These are phyloP conservation scores for Chaetomidium leptoderma DNA, from an alignment of 495 filamentous ascomycete species.

Conservation along the genomic window DNA sequence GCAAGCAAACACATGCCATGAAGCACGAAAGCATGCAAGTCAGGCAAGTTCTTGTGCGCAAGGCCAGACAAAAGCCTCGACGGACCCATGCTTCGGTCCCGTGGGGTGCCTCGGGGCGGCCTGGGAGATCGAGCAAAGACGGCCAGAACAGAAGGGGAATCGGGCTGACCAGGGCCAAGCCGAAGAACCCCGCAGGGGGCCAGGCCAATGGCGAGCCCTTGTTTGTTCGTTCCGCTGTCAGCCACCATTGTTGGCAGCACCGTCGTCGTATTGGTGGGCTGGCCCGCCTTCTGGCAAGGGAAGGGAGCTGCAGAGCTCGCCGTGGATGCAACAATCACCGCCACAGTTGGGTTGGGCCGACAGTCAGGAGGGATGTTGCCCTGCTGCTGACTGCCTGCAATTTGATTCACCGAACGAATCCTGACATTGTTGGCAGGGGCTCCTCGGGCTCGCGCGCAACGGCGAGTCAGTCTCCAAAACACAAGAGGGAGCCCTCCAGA, in stretches of 20 bases:
- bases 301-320: background rate
- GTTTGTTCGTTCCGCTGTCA: background rate
- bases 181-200: constrained; percentile 3
- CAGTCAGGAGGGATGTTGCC: no score
- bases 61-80: constrained; percentile 9
- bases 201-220: background rate
- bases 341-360: constrained; percentile 1
- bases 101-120: background rate
- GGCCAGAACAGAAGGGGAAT: background rate
- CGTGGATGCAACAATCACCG: background rate
- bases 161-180: constrained; percentile 8
- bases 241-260: background rate
- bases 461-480: no score
- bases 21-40: constrained; percentile 4
- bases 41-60: background rate
- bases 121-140: background rate
- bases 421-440: no score
- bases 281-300: background rate
- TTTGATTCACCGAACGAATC: no score
- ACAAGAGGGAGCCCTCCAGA: no score
- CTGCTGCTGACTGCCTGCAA: no score
- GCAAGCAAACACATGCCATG: constrained; percentile 8
- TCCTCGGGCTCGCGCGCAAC: no score
- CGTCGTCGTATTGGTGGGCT: background rate
- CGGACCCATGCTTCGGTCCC: background rate